phyloP scores from a whole-genome alignment of 2,329 filamentous ascomycete genomes.

The Phyllachora maydis region DNA sequence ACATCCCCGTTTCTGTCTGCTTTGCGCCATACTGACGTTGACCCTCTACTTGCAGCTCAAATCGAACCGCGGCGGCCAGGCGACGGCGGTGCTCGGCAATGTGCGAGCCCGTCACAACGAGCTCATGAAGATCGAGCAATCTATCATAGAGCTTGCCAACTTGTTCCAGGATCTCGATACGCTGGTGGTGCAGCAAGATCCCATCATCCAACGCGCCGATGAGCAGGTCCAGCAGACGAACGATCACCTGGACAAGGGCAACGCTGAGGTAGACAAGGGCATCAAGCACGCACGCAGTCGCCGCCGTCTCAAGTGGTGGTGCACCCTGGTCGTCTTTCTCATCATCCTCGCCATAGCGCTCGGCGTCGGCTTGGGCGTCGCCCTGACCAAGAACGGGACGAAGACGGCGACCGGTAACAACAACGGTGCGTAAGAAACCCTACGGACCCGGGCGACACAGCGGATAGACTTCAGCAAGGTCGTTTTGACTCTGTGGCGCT shows the following conservation, averaged over 20 bases:
- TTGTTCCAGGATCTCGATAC: constrained; percentile 60
- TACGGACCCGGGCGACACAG: too few species aligned
- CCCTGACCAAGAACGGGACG: constrained; percentile 9
- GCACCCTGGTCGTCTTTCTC: constrained; percentile 37
- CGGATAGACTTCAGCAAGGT: too few species aligned
- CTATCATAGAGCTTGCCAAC: constrained; percentile 45
- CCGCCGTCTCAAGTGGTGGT: constrained; percentile 70
- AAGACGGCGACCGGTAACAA: too few species aligned
- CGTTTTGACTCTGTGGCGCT: too few species aligned
- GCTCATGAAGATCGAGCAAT: constrained; percentile 61
- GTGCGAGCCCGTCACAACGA: constrained; percentile 71
- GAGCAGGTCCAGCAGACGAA: constrained; percentile 43
- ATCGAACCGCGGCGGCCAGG: constrained; percentile 54
- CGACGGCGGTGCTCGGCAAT: constrained; percentile 51
- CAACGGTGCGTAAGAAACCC: too few species aligned
- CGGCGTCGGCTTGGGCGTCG: constrained; percentile 31
- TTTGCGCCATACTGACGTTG: constrained; percentile 1
- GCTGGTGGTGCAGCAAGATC: constrained; percentile 52
- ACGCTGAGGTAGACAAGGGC: constrained; percentile 46
- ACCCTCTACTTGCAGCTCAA: constrained; percentile 31
- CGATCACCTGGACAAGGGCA: constrained; percentile 46
- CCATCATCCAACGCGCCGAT: constrained; percentile 39
- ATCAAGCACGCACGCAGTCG: constrained; percentile 44
- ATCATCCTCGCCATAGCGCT: constrained; percentile 33
- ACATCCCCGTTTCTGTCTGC: constrained; percentile 11